These are phyloP conservation scores for Backusella luteola DNA, from an alignment of 192 early-diverging fungal species.

Conservation along the genomic window DNA sequence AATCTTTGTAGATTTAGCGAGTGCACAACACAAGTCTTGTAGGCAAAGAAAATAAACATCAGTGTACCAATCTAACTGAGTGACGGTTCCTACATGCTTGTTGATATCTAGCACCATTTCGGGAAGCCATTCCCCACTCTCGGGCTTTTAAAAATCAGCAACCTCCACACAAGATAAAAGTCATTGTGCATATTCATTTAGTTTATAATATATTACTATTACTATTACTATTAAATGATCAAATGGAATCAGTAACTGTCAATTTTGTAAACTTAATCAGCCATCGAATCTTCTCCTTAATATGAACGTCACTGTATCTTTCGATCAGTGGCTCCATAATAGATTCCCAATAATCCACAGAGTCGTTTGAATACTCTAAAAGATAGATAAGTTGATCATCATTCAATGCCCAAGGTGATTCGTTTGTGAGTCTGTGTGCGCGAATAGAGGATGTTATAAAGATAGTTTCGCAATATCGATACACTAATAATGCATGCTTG, in stretches of 20 bases:
- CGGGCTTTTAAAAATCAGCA: not conserved
- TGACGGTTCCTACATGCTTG: too few relatives aligned
- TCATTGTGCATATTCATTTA: too few relatives aligned
- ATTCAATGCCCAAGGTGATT: not conserved
- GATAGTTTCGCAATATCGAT: not conserved
- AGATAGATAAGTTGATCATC: not conserved
- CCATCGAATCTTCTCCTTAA: constrained; percentile 1
- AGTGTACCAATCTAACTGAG: too few relatives aligned
- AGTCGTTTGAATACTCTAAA: not conserved
- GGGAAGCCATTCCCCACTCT: too few relatives aligned
- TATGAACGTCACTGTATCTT: not conserved
- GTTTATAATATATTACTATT: not conserved
- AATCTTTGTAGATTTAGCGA: too few relatives aligned
- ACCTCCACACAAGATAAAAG: not conserved
- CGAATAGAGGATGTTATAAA: constrained; percentile 2
- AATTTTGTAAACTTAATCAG: constrained; percentile 1
- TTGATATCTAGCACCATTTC: too few relatives aligned
- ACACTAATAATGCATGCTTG: not conserved
- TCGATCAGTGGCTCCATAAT: not conserved
- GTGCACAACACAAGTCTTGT: too few relatives aligned
- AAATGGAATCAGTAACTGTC: not conserved
- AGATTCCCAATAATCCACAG: not conserved
- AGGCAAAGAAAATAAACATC: too few relatives aligned
- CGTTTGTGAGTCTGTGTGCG: not conserved
- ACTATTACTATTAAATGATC: not conserved